Evolutionary conservation across 2,329 filamentous ascomycete species (phyloP), one percentile per base, ranked within the genome.

Genomic region (Daldinia eschscholtzii): DNA sequence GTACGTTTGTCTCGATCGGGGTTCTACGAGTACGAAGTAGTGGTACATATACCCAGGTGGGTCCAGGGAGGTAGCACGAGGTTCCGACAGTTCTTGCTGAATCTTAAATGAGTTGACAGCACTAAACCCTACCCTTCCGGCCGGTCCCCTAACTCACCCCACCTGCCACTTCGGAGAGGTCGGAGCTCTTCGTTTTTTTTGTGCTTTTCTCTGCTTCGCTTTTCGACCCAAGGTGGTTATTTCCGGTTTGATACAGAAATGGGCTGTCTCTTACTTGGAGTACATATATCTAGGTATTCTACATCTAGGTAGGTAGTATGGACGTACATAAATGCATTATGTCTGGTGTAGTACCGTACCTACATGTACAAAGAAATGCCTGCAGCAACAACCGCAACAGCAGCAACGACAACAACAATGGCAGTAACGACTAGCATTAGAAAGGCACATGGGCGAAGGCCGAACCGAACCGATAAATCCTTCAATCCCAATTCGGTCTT

Each of bases 151-250:
- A 48, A 48, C 55, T 57, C 46, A 35, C 37, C 55, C 61, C 46
- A 53, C 44, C 18, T 61, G 33, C 56, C 56, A 60, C 23, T 26
- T 67, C 65, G 65, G 65, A 64, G 50, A 48, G 52, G 65, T 64
- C 65, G 65, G 65, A 52, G 57, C 28, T 37, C 42, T 44, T 68
- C 65, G 65, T 23, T 23, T 23, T 23, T 23, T 23, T 23, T 23
- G 1, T 23, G 1, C 20, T 23, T 2, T 23, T 23, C 20, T 23
- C 20, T 23, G 20, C 20, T 23, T 23, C 20, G 7, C 30, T 33
- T 67, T 61, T 12, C 41, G 48, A 41, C 39, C 42, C 35, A 46
- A 44, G 48, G 39, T n/a, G 13, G 39, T 61, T 67, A 64, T 64
- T 67, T 67, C 65, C 65, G 60, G 42, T 33, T 44, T 37, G 37